Base-by-base conservation (phyloP, 371 early-diverging fungal species). In the Mortierella sp. region DNA sequence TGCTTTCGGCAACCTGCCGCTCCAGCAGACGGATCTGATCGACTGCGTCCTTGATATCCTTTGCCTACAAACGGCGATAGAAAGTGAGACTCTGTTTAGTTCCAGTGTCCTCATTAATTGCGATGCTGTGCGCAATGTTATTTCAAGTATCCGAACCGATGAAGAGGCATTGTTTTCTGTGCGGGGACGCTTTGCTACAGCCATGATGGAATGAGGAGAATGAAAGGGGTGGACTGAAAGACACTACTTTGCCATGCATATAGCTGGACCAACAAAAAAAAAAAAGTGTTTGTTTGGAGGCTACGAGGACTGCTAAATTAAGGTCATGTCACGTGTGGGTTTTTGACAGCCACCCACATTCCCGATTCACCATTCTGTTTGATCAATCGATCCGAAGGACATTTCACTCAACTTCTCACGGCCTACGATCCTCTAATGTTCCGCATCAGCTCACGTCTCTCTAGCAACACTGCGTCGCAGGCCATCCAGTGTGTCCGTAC, bases 1-100 rank as follows among this genome's bases (percentile, higher is more conserved):
- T 81, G 72, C 83, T 84, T 51, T 80, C 82, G 1, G 68, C 72
- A 23, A 87, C 81, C 37, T 71, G 73, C 19, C 70, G 62, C 61
- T 85, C 87, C 72, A 75, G 55, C 46, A 66, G 37, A 41, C 80
- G 81, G 34, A 86, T 80, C 55, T 73, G 59, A 24, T 80, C 83
- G 12, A 80, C 53, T n/a, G 68, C 39, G 23, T 79, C 71, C 55
- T 72, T 72, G 54, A 58, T 39, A 17, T 27, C 46, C 44, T 72
- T 72, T 8, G 57, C 59, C 73, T 72, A 49, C 5, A 31, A 4
- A 19, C n/a, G n/a, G 12, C 15, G 42, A 5, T 8, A 41, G 5
- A 28, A 8, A 12, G 26, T 32, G 48, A 34, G 28, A 14, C 26
- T 12, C 24, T 17, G 17, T 48, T 26, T 23, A 8, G 14, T 17